Evolutionary conservation across 2,329 filamentous ascomycete genomes (phyloP), one percentile per base, ranked within the genome.

Genomic region (Calonectria montana): DNA sequence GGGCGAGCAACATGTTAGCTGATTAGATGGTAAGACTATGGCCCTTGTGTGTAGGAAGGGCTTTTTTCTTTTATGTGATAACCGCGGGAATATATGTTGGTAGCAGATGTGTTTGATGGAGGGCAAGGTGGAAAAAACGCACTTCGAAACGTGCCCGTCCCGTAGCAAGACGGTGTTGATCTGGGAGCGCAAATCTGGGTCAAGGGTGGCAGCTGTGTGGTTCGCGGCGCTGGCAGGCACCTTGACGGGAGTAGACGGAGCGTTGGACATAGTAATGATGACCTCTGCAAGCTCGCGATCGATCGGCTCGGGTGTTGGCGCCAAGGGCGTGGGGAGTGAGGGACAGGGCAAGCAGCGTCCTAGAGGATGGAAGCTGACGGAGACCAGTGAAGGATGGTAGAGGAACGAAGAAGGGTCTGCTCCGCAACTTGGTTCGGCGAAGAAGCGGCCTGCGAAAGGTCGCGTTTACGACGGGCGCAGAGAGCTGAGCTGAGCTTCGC

Each of bases 111-210:
- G 23, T 16, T 12, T 21, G 39, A 13, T 21, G 31, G 31, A 35
- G 18, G 35, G 62, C 67, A 15, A 23, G 43, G 67, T 37, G 48
- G 47, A 39, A 6, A 31, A 31, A n/a, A 73, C 83, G 65, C 84
- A 92, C 91, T 89, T 91, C 57, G 86, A 82, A 27, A 92, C 87
- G 73, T 92, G 88, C 3, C 91, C 91, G 55, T 91, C 90, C 47
- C 86, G 85, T 39, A 92, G 84, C 27, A 93, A 83, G 15, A 89
- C 77, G 12, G 86, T 85, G 79, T 93, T 92, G 77, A 93, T 90
- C 76, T 91, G 87, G 2, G 90, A 92, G 25, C 91, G 86, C 69
- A 92, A 82, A 70, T 92, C 91, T 8, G 88, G 86, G 76, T 93
- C 91, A 69, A 90, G 86, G 10, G 89, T 92, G 7, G 89, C 89